Conservation (phyloP, 2,329 filamentous ascomycete species). For the Claviceps pusilla region DNA sequence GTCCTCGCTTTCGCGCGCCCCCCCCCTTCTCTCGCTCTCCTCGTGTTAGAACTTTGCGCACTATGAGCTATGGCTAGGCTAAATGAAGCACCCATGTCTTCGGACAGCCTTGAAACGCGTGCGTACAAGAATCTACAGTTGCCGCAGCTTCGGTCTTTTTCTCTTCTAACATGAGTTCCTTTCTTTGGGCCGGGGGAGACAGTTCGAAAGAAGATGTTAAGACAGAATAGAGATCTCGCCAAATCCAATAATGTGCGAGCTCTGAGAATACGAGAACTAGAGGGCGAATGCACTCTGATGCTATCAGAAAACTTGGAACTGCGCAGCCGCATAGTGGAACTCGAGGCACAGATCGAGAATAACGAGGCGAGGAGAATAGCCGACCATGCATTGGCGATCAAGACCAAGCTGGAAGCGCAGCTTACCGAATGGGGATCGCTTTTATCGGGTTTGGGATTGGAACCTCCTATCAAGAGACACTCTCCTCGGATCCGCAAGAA, state of each 20-base stretch:
- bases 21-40: neutral
- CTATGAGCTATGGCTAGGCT: conserved; percentile 58
- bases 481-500: conserved; percentile 26
- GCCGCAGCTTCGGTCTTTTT: neutral
- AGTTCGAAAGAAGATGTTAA: conserved; percentile 68
- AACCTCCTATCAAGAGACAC: conserved; percentile 38
- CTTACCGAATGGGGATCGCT: conserved; percentile 54
- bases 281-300: conserved; percentile 59
- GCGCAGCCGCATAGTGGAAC: conserved; percentile 51
- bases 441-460: conserved; percentile 48
- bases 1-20: neutral
- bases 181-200: too few species aligned
- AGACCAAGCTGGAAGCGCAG: conserved; percentile 55
- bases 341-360: conserved; percentile 53
- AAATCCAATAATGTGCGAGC: conserved; percentile 65
- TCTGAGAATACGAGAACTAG: conserved; percentile 59
- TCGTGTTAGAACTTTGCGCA: conserved; percentile 10
- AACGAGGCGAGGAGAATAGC: conserved; percentile 43
- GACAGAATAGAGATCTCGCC: conserved; percentile 74
- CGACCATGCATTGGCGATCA: conserved; percentile 55
- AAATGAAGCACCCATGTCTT: conserved; percentile 56
- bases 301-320: conserved; percentile 67
- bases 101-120: conserved; percentile 59
- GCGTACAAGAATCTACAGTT: conserved; percentile 21
- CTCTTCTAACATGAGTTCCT: neutral